Evolutionary conservation across 805 yeast genomes (phyloP).

Genomic region (Zygoascus biomembranicola): DNA sequence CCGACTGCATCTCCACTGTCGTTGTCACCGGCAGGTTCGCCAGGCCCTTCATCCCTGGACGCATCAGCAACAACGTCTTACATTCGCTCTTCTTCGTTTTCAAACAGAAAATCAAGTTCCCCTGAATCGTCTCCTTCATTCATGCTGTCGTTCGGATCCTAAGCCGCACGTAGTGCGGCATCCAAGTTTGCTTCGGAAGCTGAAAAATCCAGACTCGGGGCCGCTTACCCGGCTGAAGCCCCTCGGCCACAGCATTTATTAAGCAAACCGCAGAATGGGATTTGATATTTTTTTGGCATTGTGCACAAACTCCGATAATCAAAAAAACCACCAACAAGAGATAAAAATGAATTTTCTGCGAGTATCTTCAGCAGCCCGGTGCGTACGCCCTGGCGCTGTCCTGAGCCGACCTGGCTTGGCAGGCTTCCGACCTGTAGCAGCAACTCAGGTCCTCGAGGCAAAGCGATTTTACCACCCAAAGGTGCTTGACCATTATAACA

Average conservation of each 20-base stretch:
- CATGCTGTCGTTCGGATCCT: not conserved
- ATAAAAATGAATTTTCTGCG: not conserved
- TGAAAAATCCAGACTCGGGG: too few species aligned
- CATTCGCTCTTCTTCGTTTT: not conserved
- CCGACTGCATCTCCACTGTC: not conserved
- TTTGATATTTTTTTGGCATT: too few species aligned
- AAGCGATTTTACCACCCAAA: constrained; percentile 65
- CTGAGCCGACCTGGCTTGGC: not conserved
- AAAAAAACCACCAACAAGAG: too few species aligned
- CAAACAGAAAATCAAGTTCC: not conserved
- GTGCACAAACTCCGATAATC: too few species aligned
- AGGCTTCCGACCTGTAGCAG: not conserved
- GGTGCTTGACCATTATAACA: constrained; percentile 91
- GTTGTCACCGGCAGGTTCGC: not conserved
- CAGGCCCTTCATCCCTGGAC: not conserved
- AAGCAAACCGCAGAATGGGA: too few species aligned
- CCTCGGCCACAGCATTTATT: too few species aligned
- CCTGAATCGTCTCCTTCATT: not conserved
- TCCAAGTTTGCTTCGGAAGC: too few species aligned
- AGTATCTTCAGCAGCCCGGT: not conserved
- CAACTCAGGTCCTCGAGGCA: not conserved
- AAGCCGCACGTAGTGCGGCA: not conserved
- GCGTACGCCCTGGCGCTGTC: not conserved
- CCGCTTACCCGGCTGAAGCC: too few species aligned
- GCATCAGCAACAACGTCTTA: not conserved